Evolutionary conservation across 768 basidiomycete species (phyloP).

Genomic region (Trametopsis cervina): DNA sequence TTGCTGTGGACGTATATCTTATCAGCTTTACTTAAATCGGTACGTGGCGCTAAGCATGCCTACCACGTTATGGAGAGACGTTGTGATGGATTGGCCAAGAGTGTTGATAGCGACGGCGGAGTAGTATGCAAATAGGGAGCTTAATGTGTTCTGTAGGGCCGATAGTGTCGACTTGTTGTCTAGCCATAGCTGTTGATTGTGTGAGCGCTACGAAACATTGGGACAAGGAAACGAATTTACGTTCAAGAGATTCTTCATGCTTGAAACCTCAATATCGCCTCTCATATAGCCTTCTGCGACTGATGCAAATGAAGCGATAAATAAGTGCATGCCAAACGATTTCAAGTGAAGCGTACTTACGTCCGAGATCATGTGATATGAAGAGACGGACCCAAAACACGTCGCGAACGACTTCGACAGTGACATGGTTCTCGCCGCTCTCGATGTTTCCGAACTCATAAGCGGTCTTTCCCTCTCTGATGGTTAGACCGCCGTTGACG

Average conservation of each 20-base stretch:
- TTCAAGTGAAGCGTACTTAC: slow-evolving; percentile 5
- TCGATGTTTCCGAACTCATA: not conserved
- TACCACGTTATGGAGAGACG: slow-evolving; percentile 10
- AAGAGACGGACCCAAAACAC: slow-evolving; percentile 15
- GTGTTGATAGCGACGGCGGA: not conserved
- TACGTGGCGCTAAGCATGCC: too few relatives aligned
- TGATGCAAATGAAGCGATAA: slow-evolving; percentile 6
- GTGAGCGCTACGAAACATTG: not conserved
- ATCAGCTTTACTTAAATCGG: not conserved
- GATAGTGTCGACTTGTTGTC: slow-evolving; percentile 9
- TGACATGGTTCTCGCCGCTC: not conserved
- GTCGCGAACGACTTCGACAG: not conserved
- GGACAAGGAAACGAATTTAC: slow-evolving; percentile 1
- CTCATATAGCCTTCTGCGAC: slow-evolving; percentile 21
- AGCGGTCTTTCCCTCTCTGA: too few relatives aligned
- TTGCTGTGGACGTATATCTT: not conserved
- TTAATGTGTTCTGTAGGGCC: slow-evolving; percentile 9
- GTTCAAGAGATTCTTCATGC: slow-evolving; percentile 9
- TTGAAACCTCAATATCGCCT: slow-evolving; percentile 14
- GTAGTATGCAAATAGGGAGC: not conserved
- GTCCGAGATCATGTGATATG: slow-evolving; percentile 12
- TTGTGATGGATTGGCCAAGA: slow-evolving; percentile 3
- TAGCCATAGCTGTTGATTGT: slow-evolving; percentile 4
- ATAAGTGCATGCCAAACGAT: slow-evolving; percentile 5
- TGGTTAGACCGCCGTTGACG: too few relatives aligned